Percentiles rank a stretch among this genome's conserved stretches.
Conservation (phyloP, 1,284 basidiomycete species). For the Pyrrhoderma noxium region DNA sequence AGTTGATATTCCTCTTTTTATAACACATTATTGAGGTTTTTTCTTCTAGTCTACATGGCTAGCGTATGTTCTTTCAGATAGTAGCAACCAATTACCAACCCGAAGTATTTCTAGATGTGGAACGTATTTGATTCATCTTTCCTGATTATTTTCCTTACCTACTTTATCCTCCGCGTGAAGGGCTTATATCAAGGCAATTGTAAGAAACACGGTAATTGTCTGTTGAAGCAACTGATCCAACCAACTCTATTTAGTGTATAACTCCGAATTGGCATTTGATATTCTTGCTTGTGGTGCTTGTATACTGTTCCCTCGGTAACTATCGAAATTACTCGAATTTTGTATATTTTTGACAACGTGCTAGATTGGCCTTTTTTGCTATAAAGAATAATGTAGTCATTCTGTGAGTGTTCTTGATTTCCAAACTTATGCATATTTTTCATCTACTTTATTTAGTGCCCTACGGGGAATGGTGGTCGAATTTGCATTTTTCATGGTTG, state of each 20-base stretch:
- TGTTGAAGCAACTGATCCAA: neutral
- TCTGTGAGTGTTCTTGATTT: constrained; percentile 41
- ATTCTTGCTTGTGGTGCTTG: constrained; percentile 80
- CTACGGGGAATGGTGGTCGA: constrained; percentile 55
- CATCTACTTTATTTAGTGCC: constrained; percentile 38
- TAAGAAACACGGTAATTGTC: constrained; percentile 23
- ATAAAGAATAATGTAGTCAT: constrained; percentile 80
- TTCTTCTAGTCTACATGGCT: constrained; percentile 64
- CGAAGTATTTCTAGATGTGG: constrained; percentile 53
- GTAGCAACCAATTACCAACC: neutral
- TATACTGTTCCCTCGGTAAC: constrained; percentile 74
- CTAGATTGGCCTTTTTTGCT: constrained; percentile 75
- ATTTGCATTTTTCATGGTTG: constrained; percentile 79
- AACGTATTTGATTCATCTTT: constrained; percentile 82
- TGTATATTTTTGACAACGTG: neutral
- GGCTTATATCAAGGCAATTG: constrained; percentile 54
- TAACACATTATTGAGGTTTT: neutral
- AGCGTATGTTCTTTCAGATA: constrained; percentile 42
- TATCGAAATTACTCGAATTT: neutral
- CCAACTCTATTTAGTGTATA: constrained; percentile 30
- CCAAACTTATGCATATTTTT: constrained; percentile 1
- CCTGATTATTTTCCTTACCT: constrained; percentile 65
- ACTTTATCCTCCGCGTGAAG: constrained; percentile 57
- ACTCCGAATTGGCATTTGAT: constrained; percentile 73
- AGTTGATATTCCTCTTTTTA: constrained; percentile 28